Evolutionary conservation across 257 asterid species (phyloP).

Genomic region (Haberlea rhodopensis): DNA sequence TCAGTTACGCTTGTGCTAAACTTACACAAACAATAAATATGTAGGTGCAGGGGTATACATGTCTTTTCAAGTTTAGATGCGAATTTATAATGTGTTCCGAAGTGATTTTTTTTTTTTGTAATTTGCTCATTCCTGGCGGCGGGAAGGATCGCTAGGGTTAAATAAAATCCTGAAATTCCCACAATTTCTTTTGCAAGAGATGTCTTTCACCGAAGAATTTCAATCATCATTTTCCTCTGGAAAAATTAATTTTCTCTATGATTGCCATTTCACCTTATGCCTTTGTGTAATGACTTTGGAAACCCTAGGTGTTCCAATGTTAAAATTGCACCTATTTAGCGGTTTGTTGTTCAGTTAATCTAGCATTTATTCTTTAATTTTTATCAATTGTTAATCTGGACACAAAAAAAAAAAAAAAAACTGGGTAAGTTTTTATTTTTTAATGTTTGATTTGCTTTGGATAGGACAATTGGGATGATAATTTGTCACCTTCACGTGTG

Average conservation of each 20-base stretch:
- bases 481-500: background rate
- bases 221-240: constrained; percentile 43
- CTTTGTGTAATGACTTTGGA: constrained; percentile 10
- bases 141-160: constrained; percentile 43
- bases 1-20: too few species aligned
- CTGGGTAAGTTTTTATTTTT: background rate
- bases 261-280: constrained; percentile 1
- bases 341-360: background rate
- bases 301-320: constrained; percentile 27
- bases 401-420: background rate
- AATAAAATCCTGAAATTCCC: constrained; percentile 18
- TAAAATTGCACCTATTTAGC: constrained; percentile 1
- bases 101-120: too few species aligned
- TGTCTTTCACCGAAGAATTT: constrained; percentile 85
- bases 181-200: constrained; percentile 16
- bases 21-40: too few species aligned
- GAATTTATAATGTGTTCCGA: constrained; percentile 6
- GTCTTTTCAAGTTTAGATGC: too few species aligned
- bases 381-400: background rate
- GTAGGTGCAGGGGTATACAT: too few species aligned
- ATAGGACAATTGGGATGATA: constrained; percentile 12
- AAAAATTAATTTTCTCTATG: background rate
- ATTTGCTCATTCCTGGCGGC: constrained; percentile 29
- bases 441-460: background rate
- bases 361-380: background rate